phyloP scores from a whole-genome alignment of 768 basidiomycete genomes.

The Suillus americanus region DNA sequence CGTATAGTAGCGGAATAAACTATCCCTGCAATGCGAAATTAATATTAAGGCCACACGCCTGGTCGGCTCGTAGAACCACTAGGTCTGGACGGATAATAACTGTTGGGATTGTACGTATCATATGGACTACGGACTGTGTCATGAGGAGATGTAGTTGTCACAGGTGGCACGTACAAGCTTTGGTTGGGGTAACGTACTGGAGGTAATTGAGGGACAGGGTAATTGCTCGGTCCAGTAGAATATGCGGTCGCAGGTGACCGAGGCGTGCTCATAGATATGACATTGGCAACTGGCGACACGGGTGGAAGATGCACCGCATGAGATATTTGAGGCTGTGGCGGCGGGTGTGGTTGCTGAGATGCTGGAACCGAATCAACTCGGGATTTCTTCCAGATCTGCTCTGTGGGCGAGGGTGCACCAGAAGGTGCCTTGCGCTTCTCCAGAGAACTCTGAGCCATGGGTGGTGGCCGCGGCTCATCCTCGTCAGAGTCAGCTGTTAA shows the following conservation, averaged over 20 bases:
- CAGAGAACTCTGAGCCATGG: constrained; percentile 23
- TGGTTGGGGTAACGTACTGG: constrained; percentile 24
- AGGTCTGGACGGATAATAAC: constrained; percentile 20
- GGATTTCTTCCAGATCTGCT: constrained; percentile 75
- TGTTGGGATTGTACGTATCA: constrained; percentile 20
- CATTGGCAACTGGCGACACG: constrained; percentile 23
- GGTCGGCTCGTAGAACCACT: constrained; percentile 25
- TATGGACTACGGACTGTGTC: constrained; percentile 24
- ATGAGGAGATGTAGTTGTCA: constrained; percentile 9
- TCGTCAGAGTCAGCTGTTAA: constrained; percentile 81
- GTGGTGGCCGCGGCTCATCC: constrained; percentile 43
- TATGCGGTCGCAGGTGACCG: constrained; percentile 11
- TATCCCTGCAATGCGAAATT: constrained; percentile 7
- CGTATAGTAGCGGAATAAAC: constrained; percentile 7
- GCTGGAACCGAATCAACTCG: constrained; percentile 31
- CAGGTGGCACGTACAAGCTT: constrained; percentile 17
- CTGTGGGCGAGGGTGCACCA: constrained; percentile 53
- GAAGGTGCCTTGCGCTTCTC: constrained; percentile 62
- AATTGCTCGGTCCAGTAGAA: constrained; percentile 18
- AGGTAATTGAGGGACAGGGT: constrained; percentile 25
- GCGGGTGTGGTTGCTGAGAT: constrained; percentile 9
- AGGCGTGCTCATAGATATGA: not conserved
- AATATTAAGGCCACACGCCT: constrained; percentile 29
- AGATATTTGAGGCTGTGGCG: constrained; percentile 1
- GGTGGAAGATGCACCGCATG: constrained; percentile 19